Base-by-base conservation (phyloP, 805 yeast species). In the Hanseniaspora pseudoguilliermondii region DNA sequence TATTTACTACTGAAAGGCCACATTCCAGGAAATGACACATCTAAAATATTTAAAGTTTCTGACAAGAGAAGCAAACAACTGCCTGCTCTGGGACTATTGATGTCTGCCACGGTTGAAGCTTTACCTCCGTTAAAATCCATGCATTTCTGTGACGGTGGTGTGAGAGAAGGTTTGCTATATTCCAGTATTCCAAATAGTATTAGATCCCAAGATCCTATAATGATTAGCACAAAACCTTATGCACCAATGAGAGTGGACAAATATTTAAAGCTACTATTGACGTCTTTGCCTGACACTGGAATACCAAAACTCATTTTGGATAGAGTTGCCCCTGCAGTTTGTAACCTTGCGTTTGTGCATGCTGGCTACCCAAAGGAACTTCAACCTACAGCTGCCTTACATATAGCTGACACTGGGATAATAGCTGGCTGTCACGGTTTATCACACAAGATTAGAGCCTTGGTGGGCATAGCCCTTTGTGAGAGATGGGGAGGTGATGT, bases 401-500 rank as follows among this genome's bases (percentile, higher is more conserved):
- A 79, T 59, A 79, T 84, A 25, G 89, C 87, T 8, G 79, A 84
- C 0, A 77, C 86, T 0, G 93, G 93, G 21, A 77, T 83, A 20
- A 78, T 84, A 53, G 82, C 90, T 0, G 88, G 89, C 0, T 76
- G 84, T 4, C 87, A 83, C 65, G 93, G 91, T 7, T 67, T 84
- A 47, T 79, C 87, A 1, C 91, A 85, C 65, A 75, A 82, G 60
- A 80, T 80, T 2, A 71, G 90, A 55, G 88, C 87, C 0, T 68
- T 85, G 49, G 75, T 84, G 13, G 91, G 91, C 0, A 75, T 84
- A 34, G 86, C 88, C 2, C 70, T 84, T 27, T 81, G 88, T 69
- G 86, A 83, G 61, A 72, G 93, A 60, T 85, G 91, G 91, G 91
- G 91, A 38, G 87, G 85, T 3, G 88, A 83, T 59, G 70, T 84